phyloP scores from a whole-genome alignment of 805 yeast species.

The Saccharomyces kudriavzevii region DNA sequence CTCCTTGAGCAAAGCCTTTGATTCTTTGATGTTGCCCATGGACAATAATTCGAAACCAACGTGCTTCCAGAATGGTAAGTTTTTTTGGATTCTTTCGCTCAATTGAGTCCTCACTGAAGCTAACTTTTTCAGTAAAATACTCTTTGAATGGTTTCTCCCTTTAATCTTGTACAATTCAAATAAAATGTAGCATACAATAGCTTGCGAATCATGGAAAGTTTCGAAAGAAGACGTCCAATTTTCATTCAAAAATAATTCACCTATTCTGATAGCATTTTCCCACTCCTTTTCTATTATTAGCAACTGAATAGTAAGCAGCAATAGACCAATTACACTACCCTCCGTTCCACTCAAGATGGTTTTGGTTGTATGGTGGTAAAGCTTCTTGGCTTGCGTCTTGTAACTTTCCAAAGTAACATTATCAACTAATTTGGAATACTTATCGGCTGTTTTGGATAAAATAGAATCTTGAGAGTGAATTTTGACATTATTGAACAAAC shows the following conservation, averaged over 20 bases:
- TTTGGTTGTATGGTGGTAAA: constrained; percentile 17
- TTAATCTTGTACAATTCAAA: constrained; percentile 20
- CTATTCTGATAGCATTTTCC: constrained; percentile 25
- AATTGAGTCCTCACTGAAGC: background rate
- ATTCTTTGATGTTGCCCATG: constrained; percentile 10
- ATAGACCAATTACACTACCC: constrained; percentile 18
- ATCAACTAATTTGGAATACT: constrained; percentile 18
- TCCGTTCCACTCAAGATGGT: constrained; percentile 16
- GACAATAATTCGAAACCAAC: constrained; percentile 23
- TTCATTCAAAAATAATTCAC: constrained; percentile 18
- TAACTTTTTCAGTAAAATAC: constrained; percentile 13
- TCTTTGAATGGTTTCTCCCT: constrained; percentile 17
- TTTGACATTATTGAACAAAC: constrained; percentile 21
- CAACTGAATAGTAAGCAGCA: constrained; percentile 24
- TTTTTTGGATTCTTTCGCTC: background rate
- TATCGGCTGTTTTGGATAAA: constrained; percentile 19
- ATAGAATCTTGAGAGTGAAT: constrained; percentile 12
- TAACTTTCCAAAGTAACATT: constrained; percentile 23
- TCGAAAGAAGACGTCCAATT: constrained; percentile 1
- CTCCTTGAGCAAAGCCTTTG: constrained; percentile 12
- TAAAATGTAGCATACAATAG: constrained; percentile 14
- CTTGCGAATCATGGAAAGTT: background rate
- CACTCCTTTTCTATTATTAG: constrained; percentile 21
- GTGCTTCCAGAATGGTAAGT: constrained; percentile 24
- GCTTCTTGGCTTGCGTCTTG: constrained; percentile 24